A percentile compares a stretch with the other conserved stretches of the same genome.
These are phyloP conservation scores for Erigeron philadelphicus DNA, from an alignment of 140 eudicot genomes.

Conservation along the genomic window DNA sequence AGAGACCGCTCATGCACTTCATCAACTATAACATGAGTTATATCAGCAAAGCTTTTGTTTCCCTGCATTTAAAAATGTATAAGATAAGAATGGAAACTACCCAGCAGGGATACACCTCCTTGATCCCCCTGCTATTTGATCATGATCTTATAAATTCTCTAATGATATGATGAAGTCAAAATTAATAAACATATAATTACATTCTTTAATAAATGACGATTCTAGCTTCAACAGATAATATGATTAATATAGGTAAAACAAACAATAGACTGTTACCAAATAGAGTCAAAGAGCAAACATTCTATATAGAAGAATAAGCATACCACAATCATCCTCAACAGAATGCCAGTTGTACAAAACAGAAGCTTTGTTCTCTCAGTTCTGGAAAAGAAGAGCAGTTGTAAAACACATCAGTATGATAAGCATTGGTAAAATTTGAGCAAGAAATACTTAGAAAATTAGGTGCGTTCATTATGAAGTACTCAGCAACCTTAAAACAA, in stretches of 20 bases:
- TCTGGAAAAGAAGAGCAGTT: slow-evolving; percentile 37
- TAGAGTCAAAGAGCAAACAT: slow-evolving; percentile 16
- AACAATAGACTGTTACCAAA: slow-evolving; percentile 1
- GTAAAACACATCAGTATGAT: slow-evolving; percentile 21
- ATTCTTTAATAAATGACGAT: too few relatives aligned
- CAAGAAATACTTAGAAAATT: neutral
- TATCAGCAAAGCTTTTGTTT: slow-evolving; percentile 64
- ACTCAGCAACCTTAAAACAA: neutral
- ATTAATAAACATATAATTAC: neutral
- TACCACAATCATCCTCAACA: slow-evolving; percentile 82
- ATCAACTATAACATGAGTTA: slow-evolving; percentile 96
- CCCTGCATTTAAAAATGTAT: slow-evolving; percentile 53
- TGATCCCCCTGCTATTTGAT: slow-evolving; percentile 7
- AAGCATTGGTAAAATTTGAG: slow-evolving; percentile 3
- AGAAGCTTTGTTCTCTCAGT: slow-evolving; percentile 93
- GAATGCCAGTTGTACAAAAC: slow-evolving; percentile 97
- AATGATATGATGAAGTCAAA: slow-evolving; percentile 3
- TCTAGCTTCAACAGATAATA: neutral
- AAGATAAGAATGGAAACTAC: slow-evolving; percentile 7
- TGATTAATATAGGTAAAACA: neutral
- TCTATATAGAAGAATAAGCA: slow-evolving; percentile 24
- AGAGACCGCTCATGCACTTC: slow-evolving; percentile 98
- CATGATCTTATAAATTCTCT: slow-evolving; percentile 13
- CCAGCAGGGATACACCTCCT: slow-evolving; percentile 19
- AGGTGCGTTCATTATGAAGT: neutral